phyloP scores from a whole-genome alignment of 345 rosid genomes.

The Pistacia integerrima region DNA sequence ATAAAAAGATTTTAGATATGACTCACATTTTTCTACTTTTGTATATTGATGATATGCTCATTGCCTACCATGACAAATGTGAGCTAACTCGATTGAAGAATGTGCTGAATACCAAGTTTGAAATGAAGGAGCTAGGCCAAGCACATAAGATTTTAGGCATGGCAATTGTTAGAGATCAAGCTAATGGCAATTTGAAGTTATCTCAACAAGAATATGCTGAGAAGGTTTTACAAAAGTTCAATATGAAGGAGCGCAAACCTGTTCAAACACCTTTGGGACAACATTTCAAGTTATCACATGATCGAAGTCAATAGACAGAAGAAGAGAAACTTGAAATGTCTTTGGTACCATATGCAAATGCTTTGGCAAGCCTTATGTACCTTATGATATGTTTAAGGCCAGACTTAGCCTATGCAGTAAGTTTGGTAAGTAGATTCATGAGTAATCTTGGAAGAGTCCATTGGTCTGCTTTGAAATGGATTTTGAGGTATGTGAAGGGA shows the following conservation, averaged over 20 bases:
- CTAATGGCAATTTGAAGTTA: too few species aligned
- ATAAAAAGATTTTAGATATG: too few species aligned
- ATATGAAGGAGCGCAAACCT: background rate
- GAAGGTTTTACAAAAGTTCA: too few species aligned
- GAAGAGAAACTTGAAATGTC: background rate
- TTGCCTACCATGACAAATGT: too few species aligned
- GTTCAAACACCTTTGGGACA: background rate
- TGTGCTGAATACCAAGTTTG: too few species aligned
- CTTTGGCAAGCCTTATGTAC: background rate
- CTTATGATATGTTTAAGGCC: background rate
- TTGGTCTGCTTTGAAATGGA: background rate
- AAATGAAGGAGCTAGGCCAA: too few species aligned
- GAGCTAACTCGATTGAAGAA: too few species aligned
- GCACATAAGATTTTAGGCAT: too few species aligned
- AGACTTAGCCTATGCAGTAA: background rate
- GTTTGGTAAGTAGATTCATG: background rate
- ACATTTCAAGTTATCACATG: background rate
- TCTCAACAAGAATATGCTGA: background rate
- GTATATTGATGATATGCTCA: too few species aligned
- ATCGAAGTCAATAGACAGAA: background rate
- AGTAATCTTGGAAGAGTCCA: background rate
- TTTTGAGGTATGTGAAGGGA: background rate
- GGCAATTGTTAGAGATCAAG: too few species aligned
- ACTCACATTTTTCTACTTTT: too few species aligned
- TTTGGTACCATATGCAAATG: background rate